Evolutionary conservation across 2,329 filamentous ascomycete species (phyloP).

Genomic region (Talaromyces rugulosus): DNA sequence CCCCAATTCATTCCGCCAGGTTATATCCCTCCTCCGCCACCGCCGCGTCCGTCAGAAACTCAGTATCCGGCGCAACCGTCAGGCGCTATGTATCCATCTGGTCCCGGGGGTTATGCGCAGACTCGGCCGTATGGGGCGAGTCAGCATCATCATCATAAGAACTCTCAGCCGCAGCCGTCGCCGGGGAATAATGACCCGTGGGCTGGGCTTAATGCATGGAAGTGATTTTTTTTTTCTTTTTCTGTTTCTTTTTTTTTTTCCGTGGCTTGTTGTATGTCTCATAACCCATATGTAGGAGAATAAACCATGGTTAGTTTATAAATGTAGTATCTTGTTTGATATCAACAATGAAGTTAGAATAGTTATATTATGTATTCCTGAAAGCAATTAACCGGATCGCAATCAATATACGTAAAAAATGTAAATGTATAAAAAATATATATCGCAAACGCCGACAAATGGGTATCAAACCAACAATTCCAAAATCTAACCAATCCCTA

Average conservation of each 20-base stretch:
- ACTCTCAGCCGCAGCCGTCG: slow-evolving; percentile 26
- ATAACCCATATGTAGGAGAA: neutral
- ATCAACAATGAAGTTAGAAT: neutral
- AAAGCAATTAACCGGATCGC: too few species aligned
- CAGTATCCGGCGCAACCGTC: slow-evolving; percentile 37
- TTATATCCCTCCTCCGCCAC: slow-evolving; percentile 64
- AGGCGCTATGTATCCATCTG: slow-evolving; percentile 51
- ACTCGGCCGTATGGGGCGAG: slow-evolving; percentile 37
- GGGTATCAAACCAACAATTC: neutral
- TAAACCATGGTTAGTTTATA: neutral
- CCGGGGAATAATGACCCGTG: slow-evolving; percentile 55
- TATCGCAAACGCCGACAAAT: neutral
- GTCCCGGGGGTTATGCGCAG: slow-evolving; percentile 54
- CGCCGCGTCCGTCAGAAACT: slow-evolving; percentile 57
- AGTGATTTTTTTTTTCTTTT: slow-evolving; percentile 34
- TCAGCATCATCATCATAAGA: slow-evolving; percentile 30
- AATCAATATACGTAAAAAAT: neutral
- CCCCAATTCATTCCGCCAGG: slow-evolving; percentile 54
- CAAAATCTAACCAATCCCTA: neutral
- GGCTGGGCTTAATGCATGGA: slow-evolving; percentile 68
- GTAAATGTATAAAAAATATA: too few species aligned
- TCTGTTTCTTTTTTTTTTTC: neutral
- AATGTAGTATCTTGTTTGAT: neutral
- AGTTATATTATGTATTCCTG: too few species aligned
- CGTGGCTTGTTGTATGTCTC: neutral